Base-by-base conservation (phyloP, 2,329 filamentous ascomycete genomes). In the Oidium heveae region DNA sequence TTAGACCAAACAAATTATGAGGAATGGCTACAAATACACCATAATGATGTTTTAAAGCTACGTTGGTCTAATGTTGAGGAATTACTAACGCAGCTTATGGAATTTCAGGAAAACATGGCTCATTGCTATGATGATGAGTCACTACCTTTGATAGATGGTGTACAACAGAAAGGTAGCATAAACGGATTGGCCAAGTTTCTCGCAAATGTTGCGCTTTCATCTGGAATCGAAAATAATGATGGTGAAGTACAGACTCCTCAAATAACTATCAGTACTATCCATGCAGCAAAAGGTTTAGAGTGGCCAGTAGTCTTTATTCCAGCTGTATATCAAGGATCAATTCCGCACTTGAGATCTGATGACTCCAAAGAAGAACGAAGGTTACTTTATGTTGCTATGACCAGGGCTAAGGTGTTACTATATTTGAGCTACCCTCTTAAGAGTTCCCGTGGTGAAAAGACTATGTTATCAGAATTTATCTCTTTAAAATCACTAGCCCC, bases 271-370 rank as follows among this genome's bases (percentile, higher is more conserved):
- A 95, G 87, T 6, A 98, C 89, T 0, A 95, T 98, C 12, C 89
- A 98, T 65, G 87, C 88, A 0, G 86, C 89, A 2, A 98, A 98
- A 67, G 89, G 89, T 2, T 72, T 98, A 0, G 89, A 98, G 66
- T 98, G 91, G 91, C 89, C 89, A 0, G 74, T 94, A 1, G 86
- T 96, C 0, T 96, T 96, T 65, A 80, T 96, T 16, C 88, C 91
- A 6, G 85, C 84, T 1, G 82, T 86, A 28, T 94, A 94, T 64
- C 79, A 87, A 50, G 91, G 89, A 0, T 89, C 83, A 1, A 93
- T 96, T 56, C 89, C 89, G 4, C 89, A 96, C 65, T 82, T 81
- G 1, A 76, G 88, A 60, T 77, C 87, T 1, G 88, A 95, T 49
- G 86, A 96, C 63, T 72, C 74, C 2, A 82, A 89, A 55, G 89